phyloP scores from a whole-genome alignment of 768 basidiomycete species.

The Amanita phalloides region DNA sequence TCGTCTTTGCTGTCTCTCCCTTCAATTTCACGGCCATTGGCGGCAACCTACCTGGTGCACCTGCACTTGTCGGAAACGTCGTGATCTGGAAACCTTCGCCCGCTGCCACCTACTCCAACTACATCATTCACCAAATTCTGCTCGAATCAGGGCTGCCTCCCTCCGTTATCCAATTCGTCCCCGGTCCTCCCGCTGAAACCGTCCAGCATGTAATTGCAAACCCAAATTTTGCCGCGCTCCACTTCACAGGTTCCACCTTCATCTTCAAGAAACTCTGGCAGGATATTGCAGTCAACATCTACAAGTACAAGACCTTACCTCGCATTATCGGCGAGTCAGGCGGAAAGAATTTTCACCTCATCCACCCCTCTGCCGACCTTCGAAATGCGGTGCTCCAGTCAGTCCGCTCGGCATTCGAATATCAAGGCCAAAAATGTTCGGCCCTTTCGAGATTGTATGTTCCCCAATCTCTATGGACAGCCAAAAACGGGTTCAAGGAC shows the following conservation, averaged over 20 bases:
- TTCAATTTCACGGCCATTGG: slow-evolving; percentile 99
- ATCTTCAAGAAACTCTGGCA: slow-evolving; percentile 97
- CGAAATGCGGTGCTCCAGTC: slow-evolving; percentile 84
- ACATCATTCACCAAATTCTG: slow-evolving; percentile 83
- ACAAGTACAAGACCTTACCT: slow-evolving; percentile 83
- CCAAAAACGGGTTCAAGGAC: slow-evolving; percentile 66
- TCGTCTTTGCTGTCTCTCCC: slow-evolving; percentile 94
- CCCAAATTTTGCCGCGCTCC: slow-evolving; percentile 74
- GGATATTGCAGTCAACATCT: slow-evolving; percentile 82
- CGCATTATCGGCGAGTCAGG: slow-evolving; percentile 97
- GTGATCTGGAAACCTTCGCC: slow-evolving; percentile 98
- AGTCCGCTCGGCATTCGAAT: slow-evolving; percentile 88
- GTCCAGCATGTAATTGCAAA: slow-evolving; percentile 78
- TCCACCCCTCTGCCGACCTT: slow-evolving; percentile 82
- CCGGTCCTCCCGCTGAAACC: slow-evolving; percentile 77
- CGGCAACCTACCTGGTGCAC: slow-evolving; percentile 86
- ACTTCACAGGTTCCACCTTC: slow-evolving; percentile 94
- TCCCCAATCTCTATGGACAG: slow-evolving; percentile 74
- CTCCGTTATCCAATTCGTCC: slow-evolving; percentile 95
- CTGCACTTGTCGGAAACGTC: slow-evolving; percentile 92
- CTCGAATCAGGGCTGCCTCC: slow-evolving; percentile 90
- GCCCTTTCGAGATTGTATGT: slow-evolving; percentile 90
- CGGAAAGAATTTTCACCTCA: slow-evolving; percentile 96
- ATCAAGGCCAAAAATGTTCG: slow-evolving; percentile 97
- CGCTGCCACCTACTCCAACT: slow-evolving; percentile 91